Conservation (phyloP, 116 monocot species). For the Zostera marina region DNA sequence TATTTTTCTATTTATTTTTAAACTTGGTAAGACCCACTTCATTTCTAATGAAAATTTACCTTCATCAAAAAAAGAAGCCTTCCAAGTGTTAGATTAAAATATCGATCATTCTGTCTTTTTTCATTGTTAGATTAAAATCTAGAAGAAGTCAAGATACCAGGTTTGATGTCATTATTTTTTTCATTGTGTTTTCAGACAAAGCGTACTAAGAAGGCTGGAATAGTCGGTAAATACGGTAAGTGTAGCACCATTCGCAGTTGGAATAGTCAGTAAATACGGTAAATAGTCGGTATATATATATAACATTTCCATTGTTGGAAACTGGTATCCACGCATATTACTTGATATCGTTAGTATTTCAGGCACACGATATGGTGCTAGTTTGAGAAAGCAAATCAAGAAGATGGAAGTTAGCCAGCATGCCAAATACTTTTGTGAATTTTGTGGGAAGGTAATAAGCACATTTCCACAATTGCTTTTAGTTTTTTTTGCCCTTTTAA, state of each 20-base stretch:
- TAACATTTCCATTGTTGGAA: neutral
- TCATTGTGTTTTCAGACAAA: neutral
- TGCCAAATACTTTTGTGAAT: slow-evolving; percentile 86
- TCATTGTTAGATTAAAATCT: too few species aligned
- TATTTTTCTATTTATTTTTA: too few species aligned
- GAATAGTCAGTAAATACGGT: neutral
- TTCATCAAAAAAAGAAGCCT: too few species aligned
- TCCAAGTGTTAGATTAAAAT: too few species aligned
- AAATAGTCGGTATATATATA: too few species aligned
- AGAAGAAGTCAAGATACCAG: too few species aligned
- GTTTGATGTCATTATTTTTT: too few species aligned
- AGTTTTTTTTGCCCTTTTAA: too few species aligned
- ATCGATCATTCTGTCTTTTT: too few species aligned
- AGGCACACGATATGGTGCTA: slow-evolving; percentile 93
- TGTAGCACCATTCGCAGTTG: too few species aligned
- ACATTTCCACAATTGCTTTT: neutral
- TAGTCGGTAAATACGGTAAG: neutral
- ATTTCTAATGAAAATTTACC: too few species aligned
- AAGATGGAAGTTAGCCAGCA: slow-evolving; percentile 88
- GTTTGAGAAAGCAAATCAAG: slow-evolving; percentile 85
- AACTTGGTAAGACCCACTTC: too few species aligned
- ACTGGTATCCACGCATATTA: neutral
- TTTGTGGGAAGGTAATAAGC: slow-evolving; percentile 60
- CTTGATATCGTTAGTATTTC: neutral
- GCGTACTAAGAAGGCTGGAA: neutral